Conservation (phyloP, 2,329 filamentous ascomycete species). For the Penicillium sp. region DNA sequence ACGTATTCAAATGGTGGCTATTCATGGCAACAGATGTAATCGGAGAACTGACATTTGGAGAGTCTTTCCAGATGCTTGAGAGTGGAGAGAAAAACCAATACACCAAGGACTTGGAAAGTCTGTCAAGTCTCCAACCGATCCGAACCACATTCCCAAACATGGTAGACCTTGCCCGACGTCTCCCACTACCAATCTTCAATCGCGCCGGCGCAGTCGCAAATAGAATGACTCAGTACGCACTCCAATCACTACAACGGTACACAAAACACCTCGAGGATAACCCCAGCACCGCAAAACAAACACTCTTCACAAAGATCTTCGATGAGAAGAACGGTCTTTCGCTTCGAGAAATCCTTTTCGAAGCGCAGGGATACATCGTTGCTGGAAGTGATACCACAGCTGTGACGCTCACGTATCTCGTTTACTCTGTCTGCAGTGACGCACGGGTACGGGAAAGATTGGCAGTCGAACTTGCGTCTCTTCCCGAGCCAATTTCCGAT, state of each 20-base stretch:
- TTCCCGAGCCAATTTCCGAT: constrained; percentile 20
- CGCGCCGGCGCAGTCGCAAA: constrained; percentile 16
- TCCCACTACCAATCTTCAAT: constrained; percentile 28
- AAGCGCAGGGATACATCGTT: constrained; percentile 49
- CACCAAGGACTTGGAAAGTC: constrained; percentile 37
- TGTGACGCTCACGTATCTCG: constrained; percentile 49
- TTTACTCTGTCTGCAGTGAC: constrained; percentile 24
- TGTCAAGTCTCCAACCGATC: constrained; percentile 18
- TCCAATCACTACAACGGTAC: constrained; percentile 20
- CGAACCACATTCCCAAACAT: constrained; percentile 27
- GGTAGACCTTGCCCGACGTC: constrained; percentile 15
- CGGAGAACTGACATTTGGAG: constrained; percentile 55
- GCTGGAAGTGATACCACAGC: constrained; percentile 57
- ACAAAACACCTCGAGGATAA: neutral
- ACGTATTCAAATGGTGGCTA: constrained; percentile 56
- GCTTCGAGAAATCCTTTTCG: constrained; percentile 38
- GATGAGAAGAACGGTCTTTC: constrained; percentile 27
- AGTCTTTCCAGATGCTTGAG: constrained; percentile 57
- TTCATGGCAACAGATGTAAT: constrained; percentile 59
- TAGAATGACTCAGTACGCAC: constrained; percentile 25
- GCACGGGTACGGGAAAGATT: constrained; percentile 15
- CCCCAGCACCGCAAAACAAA: constrained; percentile 8
- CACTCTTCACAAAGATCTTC: constrained; percentile 30
- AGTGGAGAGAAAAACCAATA: constrained; percentile 49
- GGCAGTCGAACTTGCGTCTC: constrained; percentile 17